phyloP scores from a whole-genome alignment of 106 monocot species.

The Allium cepa region DNA sequence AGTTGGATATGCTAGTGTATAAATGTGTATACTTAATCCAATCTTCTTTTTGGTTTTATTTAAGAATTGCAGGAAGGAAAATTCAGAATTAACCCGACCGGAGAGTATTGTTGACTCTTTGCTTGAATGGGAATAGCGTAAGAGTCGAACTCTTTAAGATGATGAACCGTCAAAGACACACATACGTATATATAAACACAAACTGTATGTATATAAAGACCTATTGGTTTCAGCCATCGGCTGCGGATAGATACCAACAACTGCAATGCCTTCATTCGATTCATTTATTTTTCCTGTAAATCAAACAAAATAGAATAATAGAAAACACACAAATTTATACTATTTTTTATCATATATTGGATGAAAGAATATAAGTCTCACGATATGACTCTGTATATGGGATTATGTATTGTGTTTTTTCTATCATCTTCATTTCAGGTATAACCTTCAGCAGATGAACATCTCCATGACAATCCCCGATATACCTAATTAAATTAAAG shows the following conservation, averaged over 20 bases:
- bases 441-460: slow-evolving; percentile 54
- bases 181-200: no score
- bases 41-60: slow-evolving; percentile 1
- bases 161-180: no score
- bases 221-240: slow-evolving; percentile 67
- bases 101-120: no score
- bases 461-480: slow-evolving; percentile 53
- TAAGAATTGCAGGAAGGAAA: no score
- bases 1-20: no score
- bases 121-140: no score
- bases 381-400: slow-evolving; percentile 60
- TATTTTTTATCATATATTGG: no score
- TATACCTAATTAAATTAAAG: slow-evolving; percentile 28
- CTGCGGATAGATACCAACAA: slow-evolving; percentile 44
- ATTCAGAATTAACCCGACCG: no score
- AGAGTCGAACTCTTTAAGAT: no score
- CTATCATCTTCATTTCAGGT: slow-evolving; percentile 17
- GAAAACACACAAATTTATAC: background rate
- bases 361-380: slow-evolving; percentile 6
- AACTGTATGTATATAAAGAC: slow-evolving; percentile 10
- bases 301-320: background rate
- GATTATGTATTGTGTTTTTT: slow-evolving; percentile 44
- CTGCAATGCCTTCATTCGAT: slow-evolving; percentile 26
- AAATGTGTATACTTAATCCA: background rate
- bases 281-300: slow-evolving; percentile 25